Conservation (phyloP, 805 yeast genomes). For the Pichia sporocuriosa region DNA sequence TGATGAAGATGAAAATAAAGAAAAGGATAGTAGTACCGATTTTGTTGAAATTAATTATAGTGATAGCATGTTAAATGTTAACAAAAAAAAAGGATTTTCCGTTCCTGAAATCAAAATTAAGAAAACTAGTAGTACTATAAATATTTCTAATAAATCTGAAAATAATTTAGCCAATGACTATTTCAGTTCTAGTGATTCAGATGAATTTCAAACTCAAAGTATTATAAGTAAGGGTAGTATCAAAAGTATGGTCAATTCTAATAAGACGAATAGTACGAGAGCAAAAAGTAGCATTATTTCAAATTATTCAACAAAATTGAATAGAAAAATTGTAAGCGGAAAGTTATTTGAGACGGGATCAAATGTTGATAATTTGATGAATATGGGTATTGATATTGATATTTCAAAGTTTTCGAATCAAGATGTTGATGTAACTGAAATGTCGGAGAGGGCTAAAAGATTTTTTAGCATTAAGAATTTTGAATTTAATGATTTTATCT, state of each 20-base stretch:
- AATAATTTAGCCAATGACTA: neutral
- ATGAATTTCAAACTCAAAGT: neutral
- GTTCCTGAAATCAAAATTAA: too few relatives aligned
- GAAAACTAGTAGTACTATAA: too few relatives aligned
- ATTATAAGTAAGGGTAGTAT: neutral
- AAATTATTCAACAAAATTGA: slow-evolving; percentile 4
- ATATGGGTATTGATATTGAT: neutral
- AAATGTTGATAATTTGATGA: slow-evolving; percentile 1
- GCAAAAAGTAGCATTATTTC: neutral
- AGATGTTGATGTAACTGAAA: slow-evolving; percentile 29
- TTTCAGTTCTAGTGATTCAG: neutral
- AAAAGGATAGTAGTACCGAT: neutral
- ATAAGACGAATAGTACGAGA: neutral
- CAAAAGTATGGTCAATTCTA: neutral
- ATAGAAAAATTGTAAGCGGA: slow-evolving; percentile 2
- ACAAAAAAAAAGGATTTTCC: neutral
- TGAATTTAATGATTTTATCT: slow-evolving; percentile 39
- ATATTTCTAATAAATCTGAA: too few relatives aligned
- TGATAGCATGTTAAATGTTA: neutral
- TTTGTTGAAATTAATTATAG: neutral
- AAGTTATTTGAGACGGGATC: neutral
- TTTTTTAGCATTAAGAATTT: slow-evolving; percentile 63
- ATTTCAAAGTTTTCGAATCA: neutral
- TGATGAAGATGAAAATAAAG: neutral
- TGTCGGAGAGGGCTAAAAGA: slow-evolving; percentile 70